phyloP scores from a whole-genome alignment of 2,329 filamentous ascomycete species.

The Aspergillus fijiensis region DNA sequence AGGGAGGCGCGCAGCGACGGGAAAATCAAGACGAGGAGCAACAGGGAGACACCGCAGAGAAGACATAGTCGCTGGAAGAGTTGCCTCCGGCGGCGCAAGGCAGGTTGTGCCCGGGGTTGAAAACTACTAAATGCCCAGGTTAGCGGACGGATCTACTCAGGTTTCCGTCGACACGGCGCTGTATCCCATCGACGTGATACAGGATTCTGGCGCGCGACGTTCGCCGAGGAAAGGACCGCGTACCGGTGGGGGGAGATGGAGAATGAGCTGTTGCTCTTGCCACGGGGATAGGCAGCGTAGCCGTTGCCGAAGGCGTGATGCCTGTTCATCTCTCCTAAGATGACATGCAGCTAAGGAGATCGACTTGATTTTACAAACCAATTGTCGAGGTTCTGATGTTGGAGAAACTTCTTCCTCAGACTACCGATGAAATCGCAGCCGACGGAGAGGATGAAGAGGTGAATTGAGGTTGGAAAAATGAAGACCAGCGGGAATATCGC shows the following conservation, averaged over 20 bases:
- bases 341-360: conserved; percentile 28
- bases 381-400: conserved; percentile 11
- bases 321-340: conserved; percentile 71
- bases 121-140: conserved; percentile 57
- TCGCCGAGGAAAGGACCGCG: conserved; percentile 25
- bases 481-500: neutral
- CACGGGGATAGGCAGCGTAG: conserved; percentile 65
- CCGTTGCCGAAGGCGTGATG: conserved; percentile 85
- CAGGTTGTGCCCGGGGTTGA: conserved; percentile 75
- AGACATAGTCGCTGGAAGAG: conserved; percentile 68
- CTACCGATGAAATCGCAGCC: conserved; percentile 8
- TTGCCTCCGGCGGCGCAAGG: conserved; percentile 70
- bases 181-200: neutral
- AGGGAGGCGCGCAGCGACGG: conserved; percentile 67
- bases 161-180: neutral
- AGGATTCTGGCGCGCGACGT: neutral
- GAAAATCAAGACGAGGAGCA: conserved; percentile 70
- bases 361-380: conserved; percentile 9
- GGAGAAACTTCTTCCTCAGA: conserved; percentile 11
- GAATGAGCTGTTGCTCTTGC: conserved; percentile 64
- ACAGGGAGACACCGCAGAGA: conserved; percentile 54
- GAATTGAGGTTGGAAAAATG: neutral
- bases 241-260: conserved; percentile 89
- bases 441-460: neutral
- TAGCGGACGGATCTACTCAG: conserved; percentile 1